Base-by-base conservation (phyloP, 805 yeast genomes). In the Scheffersomyces coipomensis region DNA sequence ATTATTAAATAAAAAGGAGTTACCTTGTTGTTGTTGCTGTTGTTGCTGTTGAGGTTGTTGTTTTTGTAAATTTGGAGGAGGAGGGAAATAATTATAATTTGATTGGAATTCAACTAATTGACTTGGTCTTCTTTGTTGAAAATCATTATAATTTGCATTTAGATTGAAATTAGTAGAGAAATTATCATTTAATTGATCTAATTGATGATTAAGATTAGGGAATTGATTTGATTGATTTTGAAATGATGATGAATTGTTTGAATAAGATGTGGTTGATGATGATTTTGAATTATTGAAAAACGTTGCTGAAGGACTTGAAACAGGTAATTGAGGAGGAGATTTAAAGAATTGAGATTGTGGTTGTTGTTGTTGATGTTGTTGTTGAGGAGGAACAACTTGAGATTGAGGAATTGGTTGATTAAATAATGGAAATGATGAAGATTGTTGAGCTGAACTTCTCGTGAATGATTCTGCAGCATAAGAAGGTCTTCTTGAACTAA, bases 401-500 rank as follows among this genome's bases (percentile, higher is more conserved):
- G 31, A 37, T 6, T 5, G 6, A 13, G 18, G 18, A 27, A 15
- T 5, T 5, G 5, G 15, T 27, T 27, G 25, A 16, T 19, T 27
- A 7, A 19, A 19, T 7, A n/a, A 16, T 10, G 33, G 22, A 5
- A 29, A 24, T 21, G 38, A 15, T 22, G 26, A 27, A 25, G 25
- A 13, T 8, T 34, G 30, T 8, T 34, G 30, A 37, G 29, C 38
- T 12, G 35, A 9, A 19, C 56, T 52, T 35, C 76, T 61, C 19
- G 81, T 75, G 42, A 78, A 68, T 2, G 75, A 64, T 52, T 83
- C 91, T 2, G 89, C 86, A 10, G 88, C 81, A 54, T 80, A 84
- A 38, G 84, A 76, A 11, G 90, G 88, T 60, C 93, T 74, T 60
- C 93, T 72, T 9, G 85, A 77, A 18, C 77, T 73, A 31, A 81